A percentile compares a stretch with the other conserved stretches of the same genome.
Evolutionary conservation across 192 early-diverging fungal species (phyloP).

Genomic region (Backusella liffmaniae): DNA sequence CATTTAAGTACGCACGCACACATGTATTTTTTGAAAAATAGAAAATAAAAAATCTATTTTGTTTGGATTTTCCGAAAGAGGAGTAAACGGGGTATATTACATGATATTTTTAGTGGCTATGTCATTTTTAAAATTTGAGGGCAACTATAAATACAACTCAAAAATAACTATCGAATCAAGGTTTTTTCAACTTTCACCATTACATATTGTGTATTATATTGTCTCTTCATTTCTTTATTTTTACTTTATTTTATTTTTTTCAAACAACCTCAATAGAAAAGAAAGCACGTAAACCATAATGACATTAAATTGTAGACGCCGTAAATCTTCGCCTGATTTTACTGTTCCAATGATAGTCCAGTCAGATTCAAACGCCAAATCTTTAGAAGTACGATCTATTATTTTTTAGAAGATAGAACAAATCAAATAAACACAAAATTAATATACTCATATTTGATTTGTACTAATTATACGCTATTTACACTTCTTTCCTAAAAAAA

Average conservation of each 20-base stretch:
- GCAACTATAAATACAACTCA: background rate
- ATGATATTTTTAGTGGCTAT: background rate
- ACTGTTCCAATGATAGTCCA: background rate
- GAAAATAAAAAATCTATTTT: constrained; percentile 3
- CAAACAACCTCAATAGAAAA: background rate
- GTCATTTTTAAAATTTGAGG: constrained; percentile 3
- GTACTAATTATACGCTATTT: background rate
- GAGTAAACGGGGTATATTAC: background rate
- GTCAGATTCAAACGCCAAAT: background rate
- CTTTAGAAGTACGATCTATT: background rate
- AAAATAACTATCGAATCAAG: background rate
- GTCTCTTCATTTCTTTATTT: background rate
- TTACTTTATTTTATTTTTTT: background rate
- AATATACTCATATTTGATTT: background rate
- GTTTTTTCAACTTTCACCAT: background rate
- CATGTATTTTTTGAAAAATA: background rate
- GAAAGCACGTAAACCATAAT: background rate
- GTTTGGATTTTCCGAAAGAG: background rate
- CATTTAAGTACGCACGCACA: background rate
- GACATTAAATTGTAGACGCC: constrained; percentile 3
- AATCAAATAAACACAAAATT: background rate
- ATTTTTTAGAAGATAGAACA: background rate
- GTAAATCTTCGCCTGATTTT: background rate
- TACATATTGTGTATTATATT: background rate
- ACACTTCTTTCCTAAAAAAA: background rate